Evolutionary conservation across 768 basidiomycete genomes (phyloP).

Genomic region (Gelatoporia subvermispora): DNA sequence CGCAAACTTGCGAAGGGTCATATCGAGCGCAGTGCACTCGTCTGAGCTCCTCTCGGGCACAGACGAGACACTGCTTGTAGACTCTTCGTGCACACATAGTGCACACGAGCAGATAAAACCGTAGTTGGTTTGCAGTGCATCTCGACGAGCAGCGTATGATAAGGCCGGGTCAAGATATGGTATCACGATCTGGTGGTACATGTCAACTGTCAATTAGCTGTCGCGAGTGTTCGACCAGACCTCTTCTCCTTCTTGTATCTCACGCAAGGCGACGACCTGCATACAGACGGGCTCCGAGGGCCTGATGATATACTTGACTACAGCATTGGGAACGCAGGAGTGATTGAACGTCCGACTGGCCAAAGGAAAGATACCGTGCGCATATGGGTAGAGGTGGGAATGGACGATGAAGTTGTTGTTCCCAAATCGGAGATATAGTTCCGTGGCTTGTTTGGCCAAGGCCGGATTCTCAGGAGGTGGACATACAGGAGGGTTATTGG

Average conservation of each 20-base stretch:
- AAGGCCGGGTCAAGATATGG: conserved; percentile 80
- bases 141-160: conserved; percentile 47
- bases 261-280: conserved; percentile 60
- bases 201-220: background rate
- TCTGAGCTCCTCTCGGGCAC: conserved; percentile 22
- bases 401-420: conserved; percentile 83
- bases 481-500: background rate
- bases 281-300: conserved; percentile 39
- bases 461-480: background rate
- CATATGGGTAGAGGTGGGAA: conserved; percentile 64
- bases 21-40: conserved; percentile 8
- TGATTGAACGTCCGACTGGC: conserved; percentile 84
- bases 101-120: conserved; percentile 62
- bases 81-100: conserved; percentile 46
- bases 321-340: conserved; percentile 73
- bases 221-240: conserved; percentile 29
- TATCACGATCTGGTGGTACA: conserved; percentile 51
- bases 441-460: conserved; percentile 6
- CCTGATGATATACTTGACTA: conserved; percentile 50
- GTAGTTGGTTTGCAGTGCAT: conserved; percentile 57
- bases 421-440: conserved; percentile 56
- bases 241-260: conserved; percentile 59
- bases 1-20: conserved; percentile 35
- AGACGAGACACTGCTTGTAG: conserved; percentile 35
- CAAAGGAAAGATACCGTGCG: conserved; percentile 70